Evolutionary conservation across 768 basidiomycete genomes (phyloP).

Genomic region (Butyriboletus loyo): DNA sequence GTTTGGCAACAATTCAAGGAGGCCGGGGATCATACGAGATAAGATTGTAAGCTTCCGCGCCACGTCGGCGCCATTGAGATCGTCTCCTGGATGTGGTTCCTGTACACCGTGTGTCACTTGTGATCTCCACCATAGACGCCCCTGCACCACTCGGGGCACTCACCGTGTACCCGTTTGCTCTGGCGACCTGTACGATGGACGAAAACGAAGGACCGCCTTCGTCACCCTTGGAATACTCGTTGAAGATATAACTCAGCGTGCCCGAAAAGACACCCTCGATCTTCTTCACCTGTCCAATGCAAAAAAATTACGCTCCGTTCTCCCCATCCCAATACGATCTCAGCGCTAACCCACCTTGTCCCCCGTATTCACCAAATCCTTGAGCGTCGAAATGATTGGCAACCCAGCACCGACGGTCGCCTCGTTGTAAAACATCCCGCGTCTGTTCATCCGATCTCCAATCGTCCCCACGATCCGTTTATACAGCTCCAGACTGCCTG

Average conservation of each 20-base stretch:
- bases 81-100: conserved; percentile 98
- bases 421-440: conserved; percentile 75
- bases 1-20: conserved; percentile 54
- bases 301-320: neutral
- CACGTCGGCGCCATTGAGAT: conserved; percentile 95
- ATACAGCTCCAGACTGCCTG: conserved; percentile 65
- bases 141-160: conserved; percentile 6
- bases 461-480: conserved; percentile 58
- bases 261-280: conserved; percentile 98
- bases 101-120: conserved; percentile 36
- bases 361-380: conserved; percentile 88
- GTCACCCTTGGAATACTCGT: conserved; percentile 79
- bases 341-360: conserved; percentile 61
- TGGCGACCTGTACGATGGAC: conserved; percentile 81
- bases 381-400: conserved; percentile 87
- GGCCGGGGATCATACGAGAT: conserved; percentile 65
- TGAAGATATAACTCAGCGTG: conserved; percentile 99
- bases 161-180: conserved; percentile 94
- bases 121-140: neutral
- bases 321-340: neutral
- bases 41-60: conserved; percentile 97
- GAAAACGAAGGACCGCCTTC: conserved; percentile 77
- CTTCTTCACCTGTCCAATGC: conserved; percentile 58
- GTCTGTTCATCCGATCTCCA: conserved; percentile 19
- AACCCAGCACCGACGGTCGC: conserved; percentile 95